Base-by-base conservation (phyloP, 352 stramenopile species). In the Phytophthora europaea region DNA sequence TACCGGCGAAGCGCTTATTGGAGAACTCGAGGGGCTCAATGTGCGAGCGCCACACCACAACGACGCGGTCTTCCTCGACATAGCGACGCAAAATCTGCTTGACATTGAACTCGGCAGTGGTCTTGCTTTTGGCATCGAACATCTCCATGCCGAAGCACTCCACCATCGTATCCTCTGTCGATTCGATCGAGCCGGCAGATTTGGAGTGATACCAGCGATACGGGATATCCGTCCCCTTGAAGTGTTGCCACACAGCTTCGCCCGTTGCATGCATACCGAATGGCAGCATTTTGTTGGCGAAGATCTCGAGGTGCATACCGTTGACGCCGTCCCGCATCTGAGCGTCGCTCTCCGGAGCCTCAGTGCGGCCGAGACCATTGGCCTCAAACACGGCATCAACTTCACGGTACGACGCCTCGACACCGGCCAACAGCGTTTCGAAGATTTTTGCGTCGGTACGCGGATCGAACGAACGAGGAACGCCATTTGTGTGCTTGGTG, bases 11-110 rank as follows among this genome's bases (percentile, higher is more conserved):
- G 3, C 59, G 75, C 62, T 90, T 80, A 64, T 80, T 68, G 40
- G 69, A 76, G 69, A 90, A 85, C 47, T 89, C 81, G 18, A 87
- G 71, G 10, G 84, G 81, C 10, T 86, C 70, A 65, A 88, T 80
- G 65, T 83, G 74, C 22, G 83, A 80, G 18, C 72, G 79, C 82
- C 82, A 92, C 31, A 88, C 78, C 31, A 92, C 79, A 16, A 92
- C 81, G 20, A 90, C 75, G 26, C 81, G 84, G 23, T 86, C 71
- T 66, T 85, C 61, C 51, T 87, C 79, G 12, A 75, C 45, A 53
- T 75, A 75, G 13, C 70, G 64, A 43, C 73, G 73, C n/a, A 80
- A 48, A 40, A 78, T 75, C 38, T 82, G 75, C 28, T 75, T 72
- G 33, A 80, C 65, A 51, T 75, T 75, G 45, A 82, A 82, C 23